Evolutionary conservation across 768 basidiomycete species (phyloP).

Genomic region (Lenzites betulinus): DNA sequence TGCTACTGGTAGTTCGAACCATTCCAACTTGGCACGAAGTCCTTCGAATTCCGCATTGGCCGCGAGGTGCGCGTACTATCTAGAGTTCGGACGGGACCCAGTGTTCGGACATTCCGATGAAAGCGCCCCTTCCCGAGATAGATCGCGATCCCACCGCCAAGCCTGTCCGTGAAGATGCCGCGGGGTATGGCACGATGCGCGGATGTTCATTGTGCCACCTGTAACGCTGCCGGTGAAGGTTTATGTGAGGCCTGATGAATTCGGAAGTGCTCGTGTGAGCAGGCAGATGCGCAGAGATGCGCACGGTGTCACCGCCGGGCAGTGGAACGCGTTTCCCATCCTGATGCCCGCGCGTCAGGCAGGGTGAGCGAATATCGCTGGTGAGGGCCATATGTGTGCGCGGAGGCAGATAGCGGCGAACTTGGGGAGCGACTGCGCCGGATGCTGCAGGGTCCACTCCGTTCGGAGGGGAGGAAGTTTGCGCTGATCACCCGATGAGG

Average conservation of each 20-base stretch:
- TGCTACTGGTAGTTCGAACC: too few relatives aligned
- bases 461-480: background rate
- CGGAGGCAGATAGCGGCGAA: background rate
- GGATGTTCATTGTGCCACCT: background rate
- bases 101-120: too few relatives aligned
- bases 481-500: slow-evolving; percentile 2
- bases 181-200: background rate
- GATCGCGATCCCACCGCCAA: slow-evolving; percentile 4
- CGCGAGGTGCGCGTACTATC: background rate
- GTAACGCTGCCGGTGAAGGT: background rate
- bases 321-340: background rate
- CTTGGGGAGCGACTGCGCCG: background rate
- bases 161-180: background rate
- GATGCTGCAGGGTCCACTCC: background rate
- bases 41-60: background rate
- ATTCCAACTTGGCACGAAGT: background rate
- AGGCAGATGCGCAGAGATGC: too few relatives aligned
- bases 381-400: background rate
- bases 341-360: background rate
- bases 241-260: background rate
- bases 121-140: too few relatives aligned
- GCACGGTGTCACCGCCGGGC: background rate
- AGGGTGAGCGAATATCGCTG: background rate
- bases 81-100: too few relatives aligned
- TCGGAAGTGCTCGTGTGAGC: background rate